Evolutionary conservation across 805 yeast genomes (phyloP), one percentile per base, ranked within the genome.

Genomic region (Yarrowia yakushimensis): DNA sequence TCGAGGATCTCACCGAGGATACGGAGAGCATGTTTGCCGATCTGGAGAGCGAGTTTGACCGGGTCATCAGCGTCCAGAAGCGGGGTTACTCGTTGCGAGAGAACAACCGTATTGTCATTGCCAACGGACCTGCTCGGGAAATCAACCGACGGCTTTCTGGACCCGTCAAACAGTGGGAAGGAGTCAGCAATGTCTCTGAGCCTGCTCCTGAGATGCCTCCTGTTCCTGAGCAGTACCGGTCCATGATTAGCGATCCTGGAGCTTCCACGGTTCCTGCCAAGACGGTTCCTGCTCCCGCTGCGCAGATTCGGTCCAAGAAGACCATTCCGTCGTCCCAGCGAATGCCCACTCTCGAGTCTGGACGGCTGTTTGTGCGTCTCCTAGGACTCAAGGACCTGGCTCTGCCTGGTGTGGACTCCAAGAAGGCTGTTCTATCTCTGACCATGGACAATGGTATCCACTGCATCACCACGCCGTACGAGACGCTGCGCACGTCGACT

Each of bases 371-470:
- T 48, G 52, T 69, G n/a, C 66, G 65, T 30, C 61, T 69, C 22
- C 42, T 60, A 7, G 69, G 69, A 1, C 61, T 69, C 33, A 63
- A 59, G 30, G 70, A 77, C 37, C 71, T 84, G 30, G 68, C 70
- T 8, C 72, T 83, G 63, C 83, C 85, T 0, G 79, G 80, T 17
- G 50, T 67, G n/a, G 65, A 63, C 22, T 66, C 67, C 10, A 80
- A 81, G 63, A 71, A 78, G 36, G 85, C 82, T 2, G 73, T 75
- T 17, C 81, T 84, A 72, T 75, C 77, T 34, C 68, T 84, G 31
- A 72, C 74, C 22, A 74, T 85, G 65, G 97, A 90, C 71, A 90
- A 90, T 70, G 94, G 96, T 2, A 82, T 85, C 30, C 94, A 90
- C 69, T 81, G 88, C 62, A 80, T 88, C 62, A 82, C 83, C 52